Conservation (phyloP, 805 yeast genomes). For the Isabelozyma gotoi region DNA sequence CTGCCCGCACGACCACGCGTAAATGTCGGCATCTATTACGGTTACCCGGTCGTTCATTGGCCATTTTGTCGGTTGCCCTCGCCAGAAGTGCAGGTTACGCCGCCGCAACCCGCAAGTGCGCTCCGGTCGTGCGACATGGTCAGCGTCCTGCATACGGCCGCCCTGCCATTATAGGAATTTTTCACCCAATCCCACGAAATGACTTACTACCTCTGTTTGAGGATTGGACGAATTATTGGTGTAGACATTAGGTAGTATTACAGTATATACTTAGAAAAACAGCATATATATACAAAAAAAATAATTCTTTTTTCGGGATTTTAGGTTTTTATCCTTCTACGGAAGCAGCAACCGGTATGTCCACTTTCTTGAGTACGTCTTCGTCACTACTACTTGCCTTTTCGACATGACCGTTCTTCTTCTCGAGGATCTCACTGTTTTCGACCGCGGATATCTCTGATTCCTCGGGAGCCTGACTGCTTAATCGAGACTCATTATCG, state of each 20-base stretch:
- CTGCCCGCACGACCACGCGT: not conserved
- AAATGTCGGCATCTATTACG: constrained; percentile 7
- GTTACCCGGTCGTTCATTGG: constrained; percentile 6
- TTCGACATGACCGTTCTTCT: not conserved
- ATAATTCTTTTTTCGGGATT: not conserved
- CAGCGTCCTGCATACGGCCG: not conserved
- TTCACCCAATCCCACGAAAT: not conserved
- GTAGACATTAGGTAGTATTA: not conserved
- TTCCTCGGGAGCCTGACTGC: constrained; percentile 10
- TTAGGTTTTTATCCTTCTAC: constrained; percentile 2
- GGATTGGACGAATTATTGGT: not conserved
- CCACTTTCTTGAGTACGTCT: constrained; percentile 3
- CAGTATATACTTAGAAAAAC: not conserved
- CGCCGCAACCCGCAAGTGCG: not conserved
- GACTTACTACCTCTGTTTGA: not conserved
- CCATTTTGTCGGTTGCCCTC: not conserved
- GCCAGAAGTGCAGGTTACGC: not conserved
- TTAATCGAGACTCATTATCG: not conserved
- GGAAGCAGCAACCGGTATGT: constrained; percentile 9
- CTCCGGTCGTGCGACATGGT: not conserved
- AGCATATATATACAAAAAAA: not conserved
- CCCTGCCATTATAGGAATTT: no score
- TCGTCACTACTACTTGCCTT: constrained; percentile 2
- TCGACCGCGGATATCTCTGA: constrained; percentile 12
- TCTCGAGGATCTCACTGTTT: constrained; percentile 4